Evolutionary conservation across 148 eudicot genomes (phyloP), one percentile per base, ranked within the genome.

Genomic region (Rhododendron simsii): DNA sequence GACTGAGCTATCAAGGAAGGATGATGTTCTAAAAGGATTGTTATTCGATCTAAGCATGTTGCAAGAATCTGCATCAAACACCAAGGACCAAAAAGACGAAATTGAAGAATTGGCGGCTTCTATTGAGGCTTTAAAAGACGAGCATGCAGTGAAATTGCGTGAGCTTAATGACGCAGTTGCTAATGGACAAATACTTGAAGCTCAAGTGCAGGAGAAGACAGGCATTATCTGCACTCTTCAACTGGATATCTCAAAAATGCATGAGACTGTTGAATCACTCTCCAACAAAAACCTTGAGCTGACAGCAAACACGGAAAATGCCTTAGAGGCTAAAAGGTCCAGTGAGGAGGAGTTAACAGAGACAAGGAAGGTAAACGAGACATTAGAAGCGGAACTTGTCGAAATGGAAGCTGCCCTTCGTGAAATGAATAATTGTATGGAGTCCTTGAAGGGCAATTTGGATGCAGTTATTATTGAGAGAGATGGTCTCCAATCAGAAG

Each of bases 31-130:
- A 45, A 91, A 91, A 65, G 99, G 98, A 51, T 84, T 95, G 59
- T 84, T 88, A 81, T 95, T 93, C 90, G 99, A 97, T 87, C 85
- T 97, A 51, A 94, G 93, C 26, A 88, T 95, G 85, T 90, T 97
- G 89, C 99, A 94, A 86, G 99, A 97, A 87, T 90, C 94, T 82
- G 90, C 93, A 69, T 93, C 95, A 50, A 90, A 79, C 85, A 86
- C 85, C 61, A 91, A 89, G 88, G 98, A 92, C 84, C 94, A 92
- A 65, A 93, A 93, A 87, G 95, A 90, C 85, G 93, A 91, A 83
- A 92, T 92, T 80, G 91, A 93, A 87, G 88, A 88, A 85, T 77
- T 97, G 71, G 45, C 51, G 35, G 91, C 90, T 83, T 89, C 90
- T 77, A 78, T 94, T 80, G 86, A 88, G 85, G 88, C 89, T 88